A percentile compares a stretch with the other conserved stretches of the same genome.
phyloP scores from a whole-genome alignment of 1,284 basidiomycete genomes.

The Entoloma clypeatum region DNA sequence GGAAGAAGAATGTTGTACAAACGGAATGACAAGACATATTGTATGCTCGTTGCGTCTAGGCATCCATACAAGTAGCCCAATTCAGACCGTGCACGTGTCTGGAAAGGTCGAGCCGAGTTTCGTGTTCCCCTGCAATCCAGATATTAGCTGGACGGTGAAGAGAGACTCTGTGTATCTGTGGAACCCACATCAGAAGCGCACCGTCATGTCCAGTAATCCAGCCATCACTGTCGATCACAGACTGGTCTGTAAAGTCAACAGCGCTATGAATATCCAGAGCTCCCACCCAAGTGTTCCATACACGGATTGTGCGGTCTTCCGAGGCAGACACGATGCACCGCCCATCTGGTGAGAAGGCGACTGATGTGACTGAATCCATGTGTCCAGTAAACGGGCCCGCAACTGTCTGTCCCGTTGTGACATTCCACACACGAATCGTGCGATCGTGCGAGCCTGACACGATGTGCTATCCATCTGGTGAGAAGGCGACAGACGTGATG shows the following conservation, averaged over 20 bases:
- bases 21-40: too few relatives aligned
- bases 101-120: too few relatives aligned
- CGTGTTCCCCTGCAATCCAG: background rate
- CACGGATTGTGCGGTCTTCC: background rate
- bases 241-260: conserved; percentile 1
- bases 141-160: conserved; percentile 1
- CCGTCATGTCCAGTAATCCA: background rate
- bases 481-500: conserved; percentile 26
- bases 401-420: too few relatives aligned
- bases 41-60: background rate
- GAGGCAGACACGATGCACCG: background rate
- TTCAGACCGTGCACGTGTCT: background rate
- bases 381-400: too few relatives aligned
- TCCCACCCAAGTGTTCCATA: background rate
- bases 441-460: conserved; percentile 34
- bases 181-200: background rate
- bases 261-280: background rate
- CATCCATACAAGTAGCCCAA: background rate
- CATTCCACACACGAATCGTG: too few relatives aligned
- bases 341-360: too few relatives aligned
- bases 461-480: conserved; percentile 31
- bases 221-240: background rate
- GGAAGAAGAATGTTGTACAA: too few relatives aligned
- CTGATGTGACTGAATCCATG: too few relatives aligned
- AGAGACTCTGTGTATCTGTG: conserved; percentile 1